Percentiles rank a stretch among this genome's conserved stretches.
These are phyloP conservation scores for Tremella yokohamensis DNA, from an alignment of 768 basidiomycete species.

Conservation along the genomic window DNA sequence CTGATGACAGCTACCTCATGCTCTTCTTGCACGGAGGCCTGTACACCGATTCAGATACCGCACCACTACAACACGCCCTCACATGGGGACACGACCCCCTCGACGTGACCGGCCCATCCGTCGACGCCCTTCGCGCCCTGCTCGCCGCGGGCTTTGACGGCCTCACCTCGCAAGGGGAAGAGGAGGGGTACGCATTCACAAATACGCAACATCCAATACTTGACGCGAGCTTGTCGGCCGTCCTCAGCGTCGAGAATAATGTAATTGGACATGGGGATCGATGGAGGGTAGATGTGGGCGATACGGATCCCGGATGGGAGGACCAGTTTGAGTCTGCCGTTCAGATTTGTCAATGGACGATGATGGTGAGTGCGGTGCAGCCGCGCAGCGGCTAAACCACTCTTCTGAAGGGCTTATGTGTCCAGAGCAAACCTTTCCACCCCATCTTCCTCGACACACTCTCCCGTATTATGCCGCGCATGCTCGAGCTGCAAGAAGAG, in stretches of 20 bases:
- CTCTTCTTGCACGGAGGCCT: conserved; percentile 11
- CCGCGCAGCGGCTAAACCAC: no score
- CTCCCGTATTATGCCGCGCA: neutral
- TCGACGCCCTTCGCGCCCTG: neutral
- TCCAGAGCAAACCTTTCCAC: conserved; percentile 10
- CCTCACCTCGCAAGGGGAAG: no score
- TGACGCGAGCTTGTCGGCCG: no score
- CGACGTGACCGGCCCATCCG: neutral
- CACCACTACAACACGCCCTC: conserved; percentile 9
- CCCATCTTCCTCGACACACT: conserved; percentile 18
- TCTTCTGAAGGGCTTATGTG: neutral
- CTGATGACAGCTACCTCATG: conserved; percentile 19
- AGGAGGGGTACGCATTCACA: no score
- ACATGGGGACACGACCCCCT: conserved; percentile 12
- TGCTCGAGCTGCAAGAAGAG: neutral
- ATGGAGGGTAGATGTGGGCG: no score
- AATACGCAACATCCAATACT: no score
- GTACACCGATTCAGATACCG: conserved; percentile 22
- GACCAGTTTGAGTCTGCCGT: neutral
- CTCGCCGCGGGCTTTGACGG: no score
- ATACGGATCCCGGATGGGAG: no score
- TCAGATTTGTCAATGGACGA: conserved; percentile 21
- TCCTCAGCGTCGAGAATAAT: no score
- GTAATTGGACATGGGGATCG: no score
- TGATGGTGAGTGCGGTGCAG: conserved; percentile 10